A percentile compares a stretch with the other conserved stretches of the same genome.
These are phyloP conservation scores for Tulasnella sp. DNA, from an alignment of 768 basidiomycete genomes.

Conservation along the genomic window DNA sequence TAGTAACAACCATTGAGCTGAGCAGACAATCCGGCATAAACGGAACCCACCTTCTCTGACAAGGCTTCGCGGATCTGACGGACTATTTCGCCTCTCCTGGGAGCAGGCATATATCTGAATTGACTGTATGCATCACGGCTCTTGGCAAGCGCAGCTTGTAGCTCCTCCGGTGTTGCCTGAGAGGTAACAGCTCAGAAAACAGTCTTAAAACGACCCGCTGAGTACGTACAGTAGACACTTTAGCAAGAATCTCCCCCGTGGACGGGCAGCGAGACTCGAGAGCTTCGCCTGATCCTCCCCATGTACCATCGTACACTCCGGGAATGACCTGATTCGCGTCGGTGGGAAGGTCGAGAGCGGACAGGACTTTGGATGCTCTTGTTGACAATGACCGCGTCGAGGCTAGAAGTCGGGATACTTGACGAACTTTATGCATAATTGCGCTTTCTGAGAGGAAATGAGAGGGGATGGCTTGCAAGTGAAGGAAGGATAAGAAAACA, in stretches of 20 bases:
- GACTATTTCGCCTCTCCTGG: constrained; percentile 76
- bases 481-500: neutral
- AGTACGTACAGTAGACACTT: constrained; percentile 52
- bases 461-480: neutral
- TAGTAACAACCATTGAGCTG: constrained; percentile 22
- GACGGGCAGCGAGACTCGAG: constrained; percentile 68
- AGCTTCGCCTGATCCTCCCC: constrained; percentile 64
- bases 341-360: constrained; percentile 47
- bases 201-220: neutral
- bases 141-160: constrained; percentile 53
- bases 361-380: constrained; percentile 57
- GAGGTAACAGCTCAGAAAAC: neutral
- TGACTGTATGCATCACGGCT: constrained; percentile 59
- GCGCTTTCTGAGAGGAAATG: neutral
- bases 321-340: constrained; percentile 39
- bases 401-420: neutral
- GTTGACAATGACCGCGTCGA: constrained; percentile 32
- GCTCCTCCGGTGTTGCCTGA: constrained; percentile 61
- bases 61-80: constrained; percentile 80
- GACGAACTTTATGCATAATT: neutral
- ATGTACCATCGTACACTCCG: constrained; percentile 75
- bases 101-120: constrained; percentile 74
- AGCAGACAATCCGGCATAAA: constrained; percentile 14
- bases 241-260: constrained; percentile 75
- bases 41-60: constrained; percentile 48